Evolutionary conservation across 257 asterid species (phyloP).

Genomic region (Ilex asprella): DNA sequence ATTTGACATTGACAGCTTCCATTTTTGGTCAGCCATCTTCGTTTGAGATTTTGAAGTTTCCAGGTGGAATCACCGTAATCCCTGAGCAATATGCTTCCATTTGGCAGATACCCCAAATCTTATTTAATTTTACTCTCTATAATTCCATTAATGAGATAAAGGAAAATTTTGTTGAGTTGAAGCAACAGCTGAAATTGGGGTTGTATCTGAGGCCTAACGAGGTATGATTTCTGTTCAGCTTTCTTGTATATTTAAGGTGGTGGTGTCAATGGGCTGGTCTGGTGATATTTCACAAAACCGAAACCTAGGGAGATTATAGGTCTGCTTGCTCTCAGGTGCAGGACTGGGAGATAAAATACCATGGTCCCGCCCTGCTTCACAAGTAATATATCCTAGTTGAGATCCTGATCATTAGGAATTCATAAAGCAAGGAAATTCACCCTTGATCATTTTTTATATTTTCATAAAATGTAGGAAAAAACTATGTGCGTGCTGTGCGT

Average conservation of each 20-base stretch:
- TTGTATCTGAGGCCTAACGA: conserved; percentile 54
- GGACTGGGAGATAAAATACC: too few relatives aligned
- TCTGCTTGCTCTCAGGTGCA: too few relatives aligned
- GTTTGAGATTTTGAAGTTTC: conserved; percentile 65
- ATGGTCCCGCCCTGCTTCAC: too few relatives aligned
- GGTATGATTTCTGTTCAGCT: conserved; percentile 33
- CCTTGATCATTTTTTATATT: too few relatives aligned
- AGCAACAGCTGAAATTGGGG: conserved; percentile 54
- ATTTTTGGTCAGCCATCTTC: conserved; percentile 68
- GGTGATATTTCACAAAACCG: too few relatives aligned
- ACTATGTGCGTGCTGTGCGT: too few relatives aligned
- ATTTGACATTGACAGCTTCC: conserved; percentile 56
- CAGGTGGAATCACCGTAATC: conserved; percentile 66
- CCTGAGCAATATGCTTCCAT: conserved; percentile 36
- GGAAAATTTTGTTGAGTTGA: conserved; percentile 52
- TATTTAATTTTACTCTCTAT: conserved; percentile 64
- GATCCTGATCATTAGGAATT: too few relatives aligned
- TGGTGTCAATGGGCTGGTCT: background rate
- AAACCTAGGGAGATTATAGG: too few relatives aligned
- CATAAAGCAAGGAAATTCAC: too few relatives aligned
- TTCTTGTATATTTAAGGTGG: conserved; percentile 9
- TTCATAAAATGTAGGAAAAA: too few relatives aligned
- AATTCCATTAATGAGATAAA: conserved; percentile 66
- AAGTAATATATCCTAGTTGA: too few relatives aligned
- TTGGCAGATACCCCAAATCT: conserved; percentile 31